Evolutionary conservation across 495 filamentous ascomycete genomes (phyloP).

Genomic region (Penicillium samsonianum): DNA sequence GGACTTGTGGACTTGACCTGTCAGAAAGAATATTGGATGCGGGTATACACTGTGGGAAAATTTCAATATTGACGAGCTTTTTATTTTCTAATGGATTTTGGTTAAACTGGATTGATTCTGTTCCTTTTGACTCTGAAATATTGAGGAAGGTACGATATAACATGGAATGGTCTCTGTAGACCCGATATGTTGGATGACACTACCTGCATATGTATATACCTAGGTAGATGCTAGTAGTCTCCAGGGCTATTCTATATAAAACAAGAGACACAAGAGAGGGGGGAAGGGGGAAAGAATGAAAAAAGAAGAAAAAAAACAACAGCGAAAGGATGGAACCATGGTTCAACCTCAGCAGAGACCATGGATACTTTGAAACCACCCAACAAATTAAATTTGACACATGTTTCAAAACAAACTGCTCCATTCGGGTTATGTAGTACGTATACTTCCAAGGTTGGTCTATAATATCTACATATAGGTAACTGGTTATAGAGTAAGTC

Average conservation of each 20-base stretch:
- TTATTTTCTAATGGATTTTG: not conserved
- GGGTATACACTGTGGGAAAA: slow-evolving; percentile 1
- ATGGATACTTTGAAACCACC: slow-evolving; percentile 1
- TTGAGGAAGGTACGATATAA: too few species aligned
- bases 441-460: too few species aligned
- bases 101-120: not conserved
- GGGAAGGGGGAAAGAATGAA: not conserved
- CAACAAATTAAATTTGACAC: not conserved
- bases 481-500: too few species aligned
- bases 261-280: not conserved
- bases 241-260: too few species aligned
- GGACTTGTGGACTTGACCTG: slow-evolving; percentile 8
- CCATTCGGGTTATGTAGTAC: too few species aligned
- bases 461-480: too few species aligned
- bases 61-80: slow-evolving; percentile 11
- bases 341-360: slow-evolving; percentile 2
- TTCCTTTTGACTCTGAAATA: too few species aligned
- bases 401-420: not conserved
- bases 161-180: too few species aligned
- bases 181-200: too few species aligned
- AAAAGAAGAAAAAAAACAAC: not conserved
- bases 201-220: too few species aligned
- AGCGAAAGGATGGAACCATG: slow-evolving; percentile 18
- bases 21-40: slow-evolving; percentile 7
- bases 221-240: too few species aligned